These are phyloP conservation scores for Phialemoniopsis sp. DNA, from an alignment of 2,329 filamentous ascomycete genomes.

Conservation along the genomic window DNA sequence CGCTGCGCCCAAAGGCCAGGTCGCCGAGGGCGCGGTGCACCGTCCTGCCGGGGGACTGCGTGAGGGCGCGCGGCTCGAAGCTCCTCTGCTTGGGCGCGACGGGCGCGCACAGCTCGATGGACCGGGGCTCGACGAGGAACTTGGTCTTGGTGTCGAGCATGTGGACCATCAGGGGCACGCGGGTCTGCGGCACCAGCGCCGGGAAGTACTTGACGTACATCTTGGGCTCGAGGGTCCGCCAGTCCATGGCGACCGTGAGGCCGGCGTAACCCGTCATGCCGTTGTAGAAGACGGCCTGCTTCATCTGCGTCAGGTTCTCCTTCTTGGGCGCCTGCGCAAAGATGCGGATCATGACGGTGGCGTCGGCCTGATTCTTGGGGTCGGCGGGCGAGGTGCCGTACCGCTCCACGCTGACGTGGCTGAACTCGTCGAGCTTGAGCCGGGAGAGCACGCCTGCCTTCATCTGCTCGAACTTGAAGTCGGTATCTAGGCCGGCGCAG, in stretches of 20 bases:
- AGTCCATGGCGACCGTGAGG: constrained; percentile 27
- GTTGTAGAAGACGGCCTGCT: constrained; percentile 17
- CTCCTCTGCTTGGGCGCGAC: neutral
- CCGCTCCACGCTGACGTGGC: constrained; percentile 20
- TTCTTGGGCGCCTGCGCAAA: constrained; percentile 26
- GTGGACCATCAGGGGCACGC: constrained; percentile 8
- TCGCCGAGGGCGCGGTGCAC: constrained; percentile 19
- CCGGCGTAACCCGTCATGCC: constrained; percentile 26
- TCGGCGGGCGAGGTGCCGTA: constrained; percentile 17
- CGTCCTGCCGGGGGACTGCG: constrained; percentile 9
- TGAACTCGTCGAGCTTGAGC: constrained; percentile 19
- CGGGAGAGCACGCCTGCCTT: constrained; percentile 17
- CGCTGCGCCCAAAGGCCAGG: constrained; percentile 21
- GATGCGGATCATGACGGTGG: constrained; percentile 35
- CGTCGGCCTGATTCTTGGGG: constrained; percentile 24
- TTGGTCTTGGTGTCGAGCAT: neutral
- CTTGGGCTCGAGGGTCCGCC: constrained; percentile 26
- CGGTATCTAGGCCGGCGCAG: constrained; percentile 3
- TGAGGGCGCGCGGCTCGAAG: constrained; percentile 3
- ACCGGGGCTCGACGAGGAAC: neutral
- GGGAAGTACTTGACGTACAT: constrained; percentile 27
- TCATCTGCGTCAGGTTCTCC: constrained; percentile 13
- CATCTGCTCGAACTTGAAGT: constrained; percentile 19
- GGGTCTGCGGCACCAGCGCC: constrained; percentile 9
- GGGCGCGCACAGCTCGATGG: neutral